Base-by-base conservation (phyloP, 257 asterid species). In the Solanum infundibuliforme region DNA sequence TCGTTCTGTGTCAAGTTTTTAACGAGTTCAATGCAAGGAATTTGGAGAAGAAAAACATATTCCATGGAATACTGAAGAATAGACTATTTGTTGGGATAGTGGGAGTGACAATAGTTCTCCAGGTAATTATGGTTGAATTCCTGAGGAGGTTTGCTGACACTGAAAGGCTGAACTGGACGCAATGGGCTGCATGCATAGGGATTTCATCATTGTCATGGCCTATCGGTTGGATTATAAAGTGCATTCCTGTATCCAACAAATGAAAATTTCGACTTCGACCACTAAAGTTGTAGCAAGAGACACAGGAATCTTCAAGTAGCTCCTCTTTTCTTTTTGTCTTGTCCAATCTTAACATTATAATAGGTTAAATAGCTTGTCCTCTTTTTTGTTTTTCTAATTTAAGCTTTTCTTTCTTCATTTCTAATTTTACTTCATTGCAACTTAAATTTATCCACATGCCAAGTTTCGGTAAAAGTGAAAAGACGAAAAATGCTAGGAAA, bases 121-220 rank as follows among this genome's bases (percentile, higher is more conserved):
- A 94, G 85, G 93, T 89, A 82, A 89, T 93, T 75, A 93, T 93
- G 98, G 98, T 93, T 88, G 98, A 94, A 89, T 92, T 94, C 41
- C 43, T 94, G 89, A 91, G 90, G 88, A 93, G 52, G 89, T 93
- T 94, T 87, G 98, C 95, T 3, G 88, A 93, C 75, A 93, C 95
- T 35, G 94, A 90, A 88, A 93, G 94, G 92, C 31, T 94, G 91
- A 89, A 86, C 82, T 93, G 92, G 94, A 92, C 88, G 35, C 93
- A 94, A 58, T 94, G 98, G 96, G 96, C 93, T 5, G 71, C 86
- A 4, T 91, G 98, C 58, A 73, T 93, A 2, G 98, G 91, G 36
- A 84, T 94, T 2, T 94, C 93, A 1, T 93, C 92, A 8, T 89
- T 88, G 23, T 87, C 96, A 10, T 94, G 95, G 95, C 95, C 94